phyloP scores from a whole-genome alignment of 345 rosid species.

The Ceriops zippeliana region DNA sequence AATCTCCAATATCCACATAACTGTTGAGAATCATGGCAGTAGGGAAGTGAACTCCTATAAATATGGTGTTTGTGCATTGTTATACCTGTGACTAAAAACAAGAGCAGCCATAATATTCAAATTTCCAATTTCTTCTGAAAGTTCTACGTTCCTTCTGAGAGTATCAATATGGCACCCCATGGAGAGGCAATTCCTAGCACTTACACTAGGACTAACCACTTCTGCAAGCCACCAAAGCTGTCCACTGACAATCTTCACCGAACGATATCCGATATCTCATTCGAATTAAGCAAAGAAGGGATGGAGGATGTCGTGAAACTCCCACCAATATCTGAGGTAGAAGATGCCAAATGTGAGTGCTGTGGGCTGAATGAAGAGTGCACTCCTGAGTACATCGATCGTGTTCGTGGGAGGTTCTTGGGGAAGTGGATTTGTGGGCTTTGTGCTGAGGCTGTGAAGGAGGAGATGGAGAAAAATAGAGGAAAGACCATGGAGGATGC shows the following conservation, averaged over 20 bases:
- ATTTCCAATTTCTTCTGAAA: too few species aligned
- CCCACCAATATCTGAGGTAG: too few species aligned
- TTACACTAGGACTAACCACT: constrained; percentile 12
- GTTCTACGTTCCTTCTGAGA: neutral
- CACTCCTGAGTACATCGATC: too few species aligned
- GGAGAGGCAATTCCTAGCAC: constrained; percentile 37
- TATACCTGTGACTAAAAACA: neutral
- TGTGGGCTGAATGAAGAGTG: too few species aligned
- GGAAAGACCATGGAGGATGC: constrained; percentile 52
- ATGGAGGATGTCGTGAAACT: neutral
- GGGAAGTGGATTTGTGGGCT: constrained; percentile 92
- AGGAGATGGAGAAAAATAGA: constrained; percentile 68
- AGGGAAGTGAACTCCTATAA: constrained; percentile 20
- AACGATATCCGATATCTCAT: constrained; percentile 59
- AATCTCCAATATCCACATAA: constrained; percentile 40
- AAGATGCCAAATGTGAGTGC: too few species aligned
- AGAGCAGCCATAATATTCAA: too few species aligned
- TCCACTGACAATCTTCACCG: constrained; percentile 49
- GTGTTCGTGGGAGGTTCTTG: constrained; percentile 18
- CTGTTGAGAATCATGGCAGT: constrained; percentile 2
- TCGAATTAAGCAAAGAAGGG: constrained; percentile 41
- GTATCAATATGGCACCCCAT: constrained; percentile 56
- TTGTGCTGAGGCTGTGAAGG: constrained; percentile 88
- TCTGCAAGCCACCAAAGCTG: constrained; percentile 50
- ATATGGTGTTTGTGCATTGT: constrained; percentile 1